Evolutionary conservation across 768 basidiomycete species (phyloP).

Genomic region (Boletellus sp.): DNA sequence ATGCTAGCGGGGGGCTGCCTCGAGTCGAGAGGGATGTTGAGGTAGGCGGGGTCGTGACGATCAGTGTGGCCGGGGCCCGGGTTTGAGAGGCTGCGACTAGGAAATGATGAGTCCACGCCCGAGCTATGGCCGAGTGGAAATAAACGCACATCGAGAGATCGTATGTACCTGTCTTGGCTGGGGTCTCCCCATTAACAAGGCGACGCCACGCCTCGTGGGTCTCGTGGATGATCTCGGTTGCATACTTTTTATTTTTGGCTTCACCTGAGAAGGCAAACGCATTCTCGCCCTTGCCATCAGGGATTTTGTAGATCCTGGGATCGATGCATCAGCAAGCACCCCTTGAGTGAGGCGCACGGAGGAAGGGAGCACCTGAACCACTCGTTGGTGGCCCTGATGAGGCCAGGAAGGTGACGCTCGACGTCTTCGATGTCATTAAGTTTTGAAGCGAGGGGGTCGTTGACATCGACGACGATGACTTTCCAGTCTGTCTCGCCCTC

Average conservation of each 20-base stretch:
- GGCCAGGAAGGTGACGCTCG: slow-evolving; percentile 93
- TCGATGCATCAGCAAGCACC: neutral
- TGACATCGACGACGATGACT: slow-evolving; percentile 95
- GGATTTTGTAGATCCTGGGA: slow-evolving; percentile 88
- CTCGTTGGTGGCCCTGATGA: slow-evolving; percentile 96
- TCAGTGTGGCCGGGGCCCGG: slow-evolving; percentile 64
- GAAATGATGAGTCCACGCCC: slow-evolving; percentile 1
- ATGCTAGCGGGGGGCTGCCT: slow-evolving; percentile 83
- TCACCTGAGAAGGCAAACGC: slow-evolving; percentile 99
- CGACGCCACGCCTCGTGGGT: slow-evolving; percentile 99
- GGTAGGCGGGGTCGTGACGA: slow-evolving; percentile 60
- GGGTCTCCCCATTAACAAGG: slow-evolving; percentile 75
- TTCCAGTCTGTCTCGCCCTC: slow-evolving; percentile 99
- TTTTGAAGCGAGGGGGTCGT: slow-evolving; percentile 92
- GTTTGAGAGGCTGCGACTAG: slow-evolving; percentile 77
- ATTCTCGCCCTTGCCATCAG: slow-evolving; percentile 96
- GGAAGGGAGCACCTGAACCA: slow-evolving; percentile 84
- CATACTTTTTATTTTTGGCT: slow-evolving; percentile 99
- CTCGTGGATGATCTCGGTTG: slow-evolving; percentile 98
- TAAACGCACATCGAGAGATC: slow-evolving; percentile 79
- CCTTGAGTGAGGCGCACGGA: too few species aligned
- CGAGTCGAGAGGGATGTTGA: slow-evolving; percentile 69
- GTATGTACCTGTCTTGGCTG: slow-evolving; percentile 66
- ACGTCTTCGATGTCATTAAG: slow-evolving; percentile 99
- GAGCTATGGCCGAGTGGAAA: neutral